Percentiles rank a stretch among this genome's conserved stretches.
Evolutionary conservation across 2,329 filamentous ascomycete genomes (phyloP).

Genomic region (Apiospora aurea): DNA sequence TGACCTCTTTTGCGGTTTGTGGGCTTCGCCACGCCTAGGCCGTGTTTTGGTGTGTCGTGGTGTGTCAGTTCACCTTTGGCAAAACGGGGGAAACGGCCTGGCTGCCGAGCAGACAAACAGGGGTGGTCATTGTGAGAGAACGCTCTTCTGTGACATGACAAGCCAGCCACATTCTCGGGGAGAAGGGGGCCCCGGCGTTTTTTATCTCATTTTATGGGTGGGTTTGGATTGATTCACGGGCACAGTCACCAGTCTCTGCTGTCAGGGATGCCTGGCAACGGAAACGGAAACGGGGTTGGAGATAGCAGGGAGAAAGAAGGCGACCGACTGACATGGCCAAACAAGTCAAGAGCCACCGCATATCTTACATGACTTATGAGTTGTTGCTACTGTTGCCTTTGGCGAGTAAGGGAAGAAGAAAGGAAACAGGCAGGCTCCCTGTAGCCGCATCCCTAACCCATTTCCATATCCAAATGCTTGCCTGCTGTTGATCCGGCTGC

Average conservation of each 20-base stretch:
- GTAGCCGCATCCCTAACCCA: no score
- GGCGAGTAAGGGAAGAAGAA: neutral
- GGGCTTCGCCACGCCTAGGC: conserved; percentile 15
- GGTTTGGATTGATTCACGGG: neutral
- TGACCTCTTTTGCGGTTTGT: neutral
- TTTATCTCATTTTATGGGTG: neutral
- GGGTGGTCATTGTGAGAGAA: conserved; percentile 4
- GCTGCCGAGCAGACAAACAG: neutral
- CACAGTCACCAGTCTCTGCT: neutral
- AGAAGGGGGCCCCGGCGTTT: neutral
- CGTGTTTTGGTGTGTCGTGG: conserved; percentile 1
- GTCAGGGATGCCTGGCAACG: neutral
- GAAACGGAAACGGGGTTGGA: no score
- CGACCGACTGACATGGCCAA: neutral
- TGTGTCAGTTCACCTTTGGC: neutral
- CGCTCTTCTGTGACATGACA: conserved; percentile 7
- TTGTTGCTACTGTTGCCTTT: neutral
- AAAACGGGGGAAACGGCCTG: neutral
- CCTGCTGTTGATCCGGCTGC: neutral
- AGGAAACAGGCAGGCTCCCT: neutral
- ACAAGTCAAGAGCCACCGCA: neutral
- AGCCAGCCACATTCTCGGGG: conserved; percentile 3
- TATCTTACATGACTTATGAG: neutral
- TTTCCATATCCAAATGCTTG: neutral
- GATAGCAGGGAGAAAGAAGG: neutral